Base-by-base conservation (phyloP, 1,139 yeast genomes). In the Starmera stellimalicola region DNA sequence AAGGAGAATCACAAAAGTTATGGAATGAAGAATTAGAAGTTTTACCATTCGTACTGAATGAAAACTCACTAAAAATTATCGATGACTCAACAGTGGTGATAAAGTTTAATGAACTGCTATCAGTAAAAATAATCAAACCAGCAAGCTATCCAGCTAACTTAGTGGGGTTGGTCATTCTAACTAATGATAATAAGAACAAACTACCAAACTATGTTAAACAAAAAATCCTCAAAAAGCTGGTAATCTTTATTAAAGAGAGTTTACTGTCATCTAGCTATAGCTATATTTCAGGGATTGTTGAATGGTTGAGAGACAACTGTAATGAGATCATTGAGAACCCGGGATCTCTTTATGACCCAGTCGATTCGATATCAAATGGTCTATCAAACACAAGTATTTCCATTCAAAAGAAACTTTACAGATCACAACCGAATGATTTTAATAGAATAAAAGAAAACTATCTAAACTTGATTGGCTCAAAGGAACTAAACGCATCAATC, bases 11-110 rank as follows among this genome's bases (percentile, higher is more conserved):
- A 0, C 38, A 44, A 3, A 69, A 62, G 6, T 52, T 70, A 10
- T 88, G 96, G 96, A 54, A 62, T 2, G 81, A 82, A 49, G 97
- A 88, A 52, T 48, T 81, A n/a, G 83, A 78, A 37, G 77, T 85
- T 29, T 56, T 88, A 35, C 55, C 61, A 26, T 64, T 76, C 25
- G 73, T 83, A 30, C 73, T 73, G 42, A 73, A 64, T 4, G 49
- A 58, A 2, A 59, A 57, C 2, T 50, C 50, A 29, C 38, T 63
- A 25, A 45, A 47, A 5, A 53, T 45, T 1, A 48, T 54, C 4
- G 44, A 51, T 23, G 41, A 63, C 4, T 22, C 35, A 2, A 35
- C 43, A 1, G 33, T 49, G 2, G 16, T 26, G n/a, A 34, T 45
- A 6, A 39, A 39, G 12, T 41, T 47, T 24, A 42, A 42, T 30